Base-by-base conservation (phyloP, 2,329 filamentous ascomycete species). In the Venturia effusa region DNA sequence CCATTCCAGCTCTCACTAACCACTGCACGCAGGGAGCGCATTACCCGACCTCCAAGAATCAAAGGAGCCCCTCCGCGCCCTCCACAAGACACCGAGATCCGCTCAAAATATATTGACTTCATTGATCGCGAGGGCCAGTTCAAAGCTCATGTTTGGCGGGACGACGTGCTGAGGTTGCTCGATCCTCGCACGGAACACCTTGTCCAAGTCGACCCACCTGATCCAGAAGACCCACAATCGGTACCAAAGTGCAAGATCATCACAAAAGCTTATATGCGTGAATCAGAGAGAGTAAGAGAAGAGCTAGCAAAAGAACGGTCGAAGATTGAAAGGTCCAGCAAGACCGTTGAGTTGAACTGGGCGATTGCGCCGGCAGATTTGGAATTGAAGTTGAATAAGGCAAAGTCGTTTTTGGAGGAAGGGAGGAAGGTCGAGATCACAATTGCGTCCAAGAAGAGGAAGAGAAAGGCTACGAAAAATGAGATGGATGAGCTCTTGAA, bases 361-460 rank as follows among this genome's bases (percentile, higher is more conserved):
- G 51, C 39, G 24, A 64, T 64, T 61, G 62, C 43, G 39, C 34
- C 34, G 10, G 62, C 24, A 41, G 62, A 64, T 61, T 15, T 64
- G 41, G 54, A 64, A 15, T 48, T 64, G 54, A 59, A 61, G 34
- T 32, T 41, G 32, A 64, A 39, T 8, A 37, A 64, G 62, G 30
- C 41, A 30, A 19, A 13, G 5, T 34, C 34, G 55, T 64, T 64
- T 51, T 40, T 64, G 40, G 40, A 64, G 55, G 62, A 64, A 40
- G 62, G 62, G n/a, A 59, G 62, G 62, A 60, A 61, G 30, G 62
- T 64, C 17, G 62, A 64, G 34, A 39, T 64, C 13, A 24, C 41
- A 8, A 59, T 64, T 34, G 32, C 41, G 55, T 37, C 41, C 37
- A 60, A 60, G 62, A 40, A 32, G 15, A 51, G 62, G 27, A 51